These are phyloP conservation scores for Talaromyces sp. DNA, from an alignment of 2,329 filamentous ascomycete genomes.

Conservation along the genomic window DNA sequence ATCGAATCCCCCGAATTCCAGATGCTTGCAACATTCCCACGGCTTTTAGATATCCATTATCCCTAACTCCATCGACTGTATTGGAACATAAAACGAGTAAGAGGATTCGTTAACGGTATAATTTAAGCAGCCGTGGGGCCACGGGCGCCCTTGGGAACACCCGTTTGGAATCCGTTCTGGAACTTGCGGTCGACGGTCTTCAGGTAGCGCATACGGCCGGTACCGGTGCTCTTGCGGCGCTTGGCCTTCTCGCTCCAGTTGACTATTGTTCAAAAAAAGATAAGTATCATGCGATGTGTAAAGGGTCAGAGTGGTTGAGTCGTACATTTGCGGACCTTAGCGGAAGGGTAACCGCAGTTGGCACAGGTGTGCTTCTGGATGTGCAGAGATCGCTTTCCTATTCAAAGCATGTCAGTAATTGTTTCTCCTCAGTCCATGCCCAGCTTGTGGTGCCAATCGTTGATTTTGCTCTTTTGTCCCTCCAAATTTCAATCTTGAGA, in stretches of 20 bases:
- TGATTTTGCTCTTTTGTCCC: background rate
- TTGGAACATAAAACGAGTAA: conserved; percentile 7
- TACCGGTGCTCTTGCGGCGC: conserved; percentile 98
- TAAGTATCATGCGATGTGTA: conserved; percentile 4
- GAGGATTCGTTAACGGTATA: conserved; percentile 14
- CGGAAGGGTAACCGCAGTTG: conserved; percentile 92
- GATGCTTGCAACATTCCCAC: conserved; percentile 11
- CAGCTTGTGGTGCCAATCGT: background rate
- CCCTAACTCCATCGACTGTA: conserved; percentile 27
- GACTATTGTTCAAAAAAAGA: conserved; percentile 52
- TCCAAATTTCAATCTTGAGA: background rate
- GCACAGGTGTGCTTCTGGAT: conserved; percentile 99
- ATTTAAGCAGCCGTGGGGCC: conserved; percentile 53
- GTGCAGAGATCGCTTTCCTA: conserved; percentile 95
- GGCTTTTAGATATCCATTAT: conserved; percentile 34
- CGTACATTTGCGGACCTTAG: conserved; percentile 98
- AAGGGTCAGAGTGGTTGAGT: conserved; percentile 15
- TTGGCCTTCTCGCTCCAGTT: conserved; percentile 99
- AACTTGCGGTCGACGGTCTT: conserved; percentile 89
- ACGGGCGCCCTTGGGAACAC: conserved; percentile 77
- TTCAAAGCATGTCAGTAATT: conserved; percentile 27
- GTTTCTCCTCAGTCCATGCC: conserved; percentile 5
- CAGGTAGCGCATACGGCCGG: conserved; percentile 92
- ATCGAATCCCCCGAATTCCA: background rate
- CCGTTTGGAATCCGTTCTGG: conserved; percentile 96